These are phyloP conservation scores for Hypoxylon sp. DNA, from an alignment of 2,329 filamentous ascomycete genomes.

Conservation along the genomic window DNA sequence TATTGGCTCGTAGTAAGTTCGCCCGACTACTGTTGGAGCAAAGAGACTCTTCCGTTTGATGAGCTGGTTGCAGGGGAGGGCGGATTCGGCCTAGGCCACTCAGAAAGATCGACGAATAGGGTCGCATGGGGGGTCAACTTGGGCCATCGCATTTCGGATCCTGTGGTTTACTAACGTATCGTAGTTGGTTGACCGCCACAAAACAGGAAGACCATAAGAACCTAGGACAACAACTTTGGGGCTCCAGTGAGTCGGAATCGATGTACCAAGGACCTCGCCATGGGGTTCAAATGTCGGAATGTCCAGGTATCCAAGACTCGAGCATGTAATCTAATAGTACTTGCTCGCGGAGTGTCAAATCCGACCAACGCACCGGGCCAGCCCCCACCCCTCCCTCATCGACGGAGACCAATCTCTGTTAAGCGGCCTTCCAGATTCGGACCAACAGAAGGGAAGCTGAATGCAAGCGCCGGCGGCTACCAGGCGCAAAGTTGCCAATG, in stretches of 20 bases:
- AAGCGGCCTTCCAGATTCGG: conserved; percentile 24
- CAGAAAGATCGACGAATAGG: conserved; percentile 17
- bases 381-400: conserved; percentile 30
- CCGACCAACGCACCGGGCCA: conserved; percentile 27
- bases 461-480: conserved; percentile 36
- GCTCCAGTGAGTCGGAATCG: conserved; percentile 26
- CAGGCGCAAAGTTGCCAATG: conserved; percentile 18
- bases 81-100: conserved; percentile 25
- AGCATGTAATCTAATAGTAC: conserved; percentile 36
- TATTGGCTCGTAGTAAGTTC: conserved; percentile 27
- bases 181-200: conserved; percentile 38
- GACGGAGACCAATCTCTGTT: conserved; percentile 9
- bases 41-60: conserved; percentile 14
- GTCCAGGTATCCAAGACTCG: conserved; percentile 20
- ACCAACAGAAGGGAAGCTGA: conserved; percentile 38
- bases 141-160: conserved; percentile 28
- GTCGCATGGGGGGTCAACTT: conserved; percentile 27
- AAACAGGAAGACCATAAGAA: conserved; percentile 18
- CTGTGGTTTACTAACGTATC: conserved; percentile 22
- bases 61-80: conserved; percentile 36
- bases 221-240: conserved; percentile 31
- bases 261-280: conserved; percentile 30
- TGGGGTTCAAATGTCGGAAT: conserved; percentile 25
- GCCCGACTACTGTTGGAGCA: conserved; percentile 34
- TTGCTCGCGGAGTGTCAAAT: conserved; percentile 19